phyloP scores from a whole-genome alignment of 495 filamentous ascomycete species.

The Trichoderma gamsii region DNA sequence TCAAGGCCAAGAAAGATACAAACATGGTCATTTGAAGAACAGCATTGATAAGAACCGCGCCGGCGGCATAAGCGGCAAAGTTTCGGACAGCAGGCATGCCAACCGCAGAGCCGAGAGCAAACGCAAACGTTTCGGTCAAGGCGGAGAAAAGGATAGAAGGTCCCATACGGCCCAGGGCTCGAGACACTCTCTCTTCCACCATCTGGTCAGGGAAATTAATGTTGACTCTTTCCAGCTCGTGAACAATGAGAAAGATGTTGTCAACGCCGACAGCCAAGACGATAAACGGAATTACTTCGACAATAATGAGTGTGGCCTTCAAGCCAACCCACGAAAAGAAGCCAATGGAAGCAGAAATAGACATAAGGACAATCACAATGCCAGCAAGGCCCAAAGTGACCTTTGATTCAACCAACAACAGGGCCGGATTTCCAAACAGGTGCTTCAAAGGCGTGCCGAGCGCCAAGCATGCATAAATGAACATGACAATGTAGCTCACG shows the following conservation, averaged over 20 bases:
- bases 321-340: constrained; percentile 83
- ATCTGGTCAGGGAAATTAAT: constrained; percentile 77
- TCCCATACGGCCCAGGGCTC: constrained; percentile 86
- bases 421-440: constrained; percentile 70
- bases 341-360: constrained; percentile 88
- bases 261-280: constrained; percentile 94
- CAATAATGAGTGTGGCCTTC: constrained; percentile 94
- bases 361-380: constrained; percentile 94
- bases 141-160: constrained; percentile 96
- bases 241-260: constrained; percentile 97
- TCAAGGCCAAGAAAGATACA: constrained; percentile 80
- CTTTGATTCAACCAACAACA: constrained; percentile 86
- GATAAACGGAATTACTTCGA: constrained; percentile 96
- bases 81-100: constrained; percentile 97
- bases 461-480: constrained; percentile 88
- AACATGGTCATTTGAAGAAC: constrained; percentile 95
- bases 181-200: constrained; percentile 77
- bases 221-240: constrained; percentile 95
- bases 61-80: constrained; percentile 93
- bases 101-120: constrained; percentile 85
- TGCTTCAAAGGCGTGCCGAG: constrained; percentile 74
- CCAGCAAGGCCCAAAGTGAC: constrained; percentile 89
- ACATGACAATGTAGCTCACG: constrained; percentile 98
- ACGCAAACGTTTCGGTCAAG: constrained; percentile 85
- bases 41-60: constrained; percentile 95